Conservation (phyloP, 139 green algal genomes). For the Closterium sp. region DNA sequence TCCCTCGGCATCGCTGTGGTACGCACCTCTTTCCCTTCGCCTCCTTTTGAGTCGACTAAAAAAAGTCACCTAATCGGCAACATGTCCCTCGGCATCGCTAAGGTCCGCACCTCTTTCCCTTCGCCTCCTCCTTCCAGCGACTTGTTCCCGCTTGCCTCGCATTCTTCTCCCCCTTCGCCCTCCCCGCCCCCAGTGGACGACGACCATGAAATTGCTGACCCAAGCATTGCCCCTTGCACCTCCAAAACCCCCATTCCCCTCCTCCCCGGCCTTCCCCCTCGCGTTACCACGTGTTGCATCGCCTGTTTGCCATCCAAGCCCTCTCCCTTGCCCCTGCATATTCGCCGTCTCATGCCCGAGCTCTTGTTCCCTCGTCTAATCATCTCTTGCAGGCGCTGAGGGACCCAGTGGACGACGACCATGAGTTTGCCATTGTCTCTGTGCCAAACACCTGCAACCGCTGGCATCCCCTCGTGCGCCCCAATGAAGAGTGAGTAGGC, state of each 20-base stretch:
- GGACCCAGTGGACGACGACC: slow-evolving; percentile 37
- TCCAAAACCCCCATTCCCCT: too few species aligned
- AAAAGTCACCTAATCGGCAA: slow-evolving; percentile 58
- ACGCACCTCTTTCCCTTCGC: background rate
- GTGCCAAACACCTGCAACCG: slow-evolving; percentile 35
- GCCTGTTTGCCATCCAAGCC: too few species aligned
- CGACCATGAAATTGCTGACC: too few species aligned
- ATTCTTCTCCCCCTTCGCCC: background rate
- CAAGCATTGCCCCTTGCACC: too few species aligned
- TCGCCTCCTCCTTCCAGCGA: too few species aligned
- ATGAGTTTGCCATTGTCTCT: slow-evolving; percentile 48
- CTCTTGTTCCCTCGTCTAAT: background rate
- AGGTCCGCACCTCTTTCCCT: slow-evolving; percentile 22
- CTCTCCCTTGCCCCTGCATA: too few species aligned
- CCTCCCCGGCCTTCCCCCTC: too few species aligned
- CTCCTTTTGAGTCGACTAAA: too few species aligned
- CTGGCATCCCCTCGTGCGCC: slow-evolving; percentile 8
- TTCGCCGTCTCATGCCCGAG: too few species aligned
- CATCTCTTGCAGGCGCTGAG: slow-evolving; percentile 18
- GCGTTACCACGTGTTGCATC: too few species aligned
- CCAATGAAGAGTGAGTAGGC: background rate
- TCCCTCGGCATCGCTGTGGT: slow-evolving; percentile 59
- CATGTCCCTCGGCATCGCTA: slow-evolving; percentile 57
- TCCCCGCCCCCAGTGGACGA: background rate
- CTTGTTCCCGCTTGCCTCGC: too few species aligned